Evolutionary conservation across 2,329 filamentous ascomycete genomes (phyloP), one percentile per base, ranked within the genome.

Genomic region (Tolypocladium sp.): DNA sequence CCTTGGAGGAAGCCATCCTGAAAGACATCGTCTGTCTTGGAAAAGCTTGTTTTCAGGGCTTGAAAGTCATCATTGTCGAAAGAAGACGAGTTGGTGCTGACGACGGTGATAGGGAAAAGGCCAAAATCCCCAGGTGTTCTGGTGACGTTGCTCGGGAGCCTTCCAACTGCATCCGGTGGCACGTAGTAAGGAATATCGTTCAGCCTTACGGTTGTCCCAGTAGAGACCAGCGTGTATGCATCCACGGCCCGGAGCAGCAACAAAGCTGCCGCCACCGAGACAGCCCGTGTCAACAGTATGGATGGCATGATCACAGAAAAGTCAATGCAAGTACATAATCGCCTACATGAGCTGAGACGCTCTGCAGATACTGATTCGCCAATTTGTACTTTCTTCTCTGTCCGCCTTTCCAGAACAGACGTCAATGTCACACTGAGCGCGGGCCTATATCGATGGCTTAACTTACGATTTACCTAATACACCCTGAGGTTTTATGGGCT

Each of bases 111-210:
- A 6, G 59, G 59, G 1, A 33, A 8, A 27, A 58, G 41, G 13
- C 25, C 52, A 12, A 38, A 30, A 5, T 35, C 56, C 12, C 27
- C 37, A 9, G 10, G 17, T 25, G 4, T 17, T 8, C 12, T 5
- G 10, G n/a, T 12, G 5, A 27, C 2, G 3, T 46, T 17, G 41
- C 27, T 20, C 7, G 41, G 30, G 8, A 57, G 20, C 20, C 22
- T 37, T 15, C 53, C 63, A 17, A 63, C 58, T n/a, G 54, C 22
- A 30, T 38, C 46, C 41, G 62, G 61, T 7, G 63, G 59, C 30
- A 64, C 42, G 49, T 62, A 63, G 40, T 63, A 64, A 12, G 56
- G 44, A n/a, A 62, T 27, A 8, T 20, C 38, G 20, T 62, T 58
- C 2, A 64, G 44, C 5, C 20, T 27, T 5, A 63, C 57, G 2